These are phyloP conservation scores for Cutaneotrichosporon mucoides DNA, from an alignment of 1,284 basidiomycete species.

Conservation along the genomic window DNA sequence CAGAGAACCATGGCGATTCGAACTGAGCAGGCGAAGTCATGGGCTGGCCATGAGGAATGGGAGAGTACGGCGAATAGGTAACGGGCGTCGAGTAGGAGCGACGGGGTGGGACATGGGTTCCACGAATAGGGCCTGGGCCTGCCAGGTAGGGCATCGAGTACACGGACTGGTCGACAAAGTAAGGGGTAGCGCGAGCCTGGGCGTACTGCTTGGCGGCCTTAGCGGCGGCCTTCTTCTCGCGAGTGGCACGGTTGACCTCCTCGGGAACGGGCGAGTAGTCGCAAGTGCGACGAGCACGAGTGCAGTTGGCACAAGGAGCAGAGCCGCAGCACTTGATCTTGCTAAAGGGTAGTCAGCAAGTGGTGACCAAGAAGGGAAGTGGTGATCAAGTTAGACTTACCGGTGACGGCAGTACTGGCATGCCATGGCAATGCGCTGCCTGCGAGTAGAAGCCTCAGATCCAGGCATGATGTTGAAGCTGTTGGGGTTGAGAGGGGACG, in stretches of 20 bases:
- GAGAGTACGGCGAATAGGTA: constrained; percentile 27
- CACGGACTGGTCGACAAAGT: constrained; percentile 32
- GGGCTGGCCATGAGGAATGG: constrained; percentile 25
- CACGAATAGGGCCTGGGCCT: constrained; percentile 21
- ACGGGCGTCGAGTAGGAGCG: constrained; percentile 36
- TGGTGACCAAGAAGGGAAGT: no score
- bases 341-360: constrained; percentile 22
- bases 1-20: constrained; percentile 32
- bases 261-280: constrained; percentile 48
- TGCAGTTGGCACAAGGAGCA: constrained; percentile 46
- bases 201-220: constrained; percentile 34
- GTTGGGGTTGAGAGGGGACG: constrained; percentile 7
- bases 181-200: constrained; percentile 27
- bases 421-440: constrained; percentile 46
- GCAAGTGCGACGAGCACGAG: constrained; percentile 41
- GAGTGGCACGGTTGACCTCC: constrained; percentile 44
- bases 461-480: constrained; percentile 17
- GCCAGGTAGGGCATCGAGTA: constrained; percentile 33
- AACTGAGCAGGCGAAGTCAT: constrained; percentile 38
- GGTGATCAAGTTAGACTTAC: constrained; percentile 25
- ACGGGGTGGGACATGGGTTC: constrained; percentile 29
- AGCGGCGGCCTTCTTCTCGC: constrained; percentile 44
- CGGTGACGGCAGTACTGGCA: constrained; percentile 47
- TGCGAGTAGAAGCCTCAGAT: constrained; percentile 26
- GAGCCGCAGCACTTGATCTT: constrained; percentile 50